These are phyloP conservation scores for Salvia miltiorrhiza DNA, from an alignment of 257 asterid genomes.

Conservation along the genomic window DNA sequence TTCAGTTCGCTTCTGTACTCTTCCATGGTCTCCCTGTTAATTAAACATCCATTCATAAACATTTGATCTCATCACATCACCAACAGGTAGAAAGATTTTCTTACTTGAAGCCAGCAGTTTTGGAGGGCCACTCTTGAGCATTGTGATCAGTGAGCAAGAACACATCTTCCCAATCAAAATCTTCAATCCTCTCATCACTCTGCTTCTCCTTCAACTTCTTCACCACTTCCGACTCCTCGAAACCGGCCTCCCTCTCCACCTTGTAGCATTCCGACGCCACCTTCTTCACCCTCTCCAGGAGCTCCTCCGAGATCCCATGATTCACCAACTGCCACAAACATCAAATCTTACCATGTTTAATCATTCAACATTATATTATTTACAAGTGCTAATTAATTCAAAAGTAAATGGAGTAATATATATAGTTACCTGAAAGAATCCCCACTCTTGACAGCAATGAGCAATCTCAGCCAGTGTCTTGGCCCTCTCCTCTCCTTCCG, in stretches of 20 bases:
- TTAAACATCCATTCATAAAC: no score
- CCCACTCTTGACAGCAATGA: constrained; percentile 56
- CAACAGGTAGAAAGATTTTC: no score
- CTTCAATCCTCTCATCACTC: constrained; percentile 31
- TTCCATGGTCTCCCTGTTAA: constrained; percentile 61
- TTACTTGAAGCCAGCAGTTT: constrained; percentile 50
- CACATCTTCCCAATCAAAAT: constrained; percentile 75
- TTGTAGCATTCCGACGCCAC: constrained; percentile 58
- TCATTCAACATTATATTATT: neutral
- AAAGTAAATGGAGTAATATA: no score
- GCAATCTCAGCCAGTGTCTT: constrained; percentile 48
- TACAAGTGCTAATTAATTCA: neutral
- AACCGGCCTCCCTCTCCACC: constrained; percentile 42
- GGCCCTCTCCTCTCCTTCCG: constrained; percentile 46
- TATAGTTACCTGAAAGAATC: constrained; percentile 53
- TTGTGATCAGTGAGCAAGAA: constrained; percentile 62
- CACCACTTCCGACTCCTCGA: constrained; percentile 44
- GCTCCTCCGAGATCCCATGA: constrained; percentile 61
- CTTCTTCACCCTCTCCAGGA: constrained; percentile 55
- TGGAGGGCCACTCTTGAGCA: constrained; percentile 53
- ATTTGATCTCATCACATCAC: no score
- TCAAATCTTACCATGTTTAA: neutral
- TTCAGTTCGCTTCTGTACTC: constrained; percentile 47
- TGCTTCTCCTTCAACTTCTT: constrained; percentile 39
- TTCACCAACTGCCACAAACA: constrained; percentile 41